Evolutionary conservation across 2,329 filamentous ascomycete genomes (phyloP), one percentile per base, ranked within the genome.

Genomic region (Colletotrichum euphorbiae): DNA sequence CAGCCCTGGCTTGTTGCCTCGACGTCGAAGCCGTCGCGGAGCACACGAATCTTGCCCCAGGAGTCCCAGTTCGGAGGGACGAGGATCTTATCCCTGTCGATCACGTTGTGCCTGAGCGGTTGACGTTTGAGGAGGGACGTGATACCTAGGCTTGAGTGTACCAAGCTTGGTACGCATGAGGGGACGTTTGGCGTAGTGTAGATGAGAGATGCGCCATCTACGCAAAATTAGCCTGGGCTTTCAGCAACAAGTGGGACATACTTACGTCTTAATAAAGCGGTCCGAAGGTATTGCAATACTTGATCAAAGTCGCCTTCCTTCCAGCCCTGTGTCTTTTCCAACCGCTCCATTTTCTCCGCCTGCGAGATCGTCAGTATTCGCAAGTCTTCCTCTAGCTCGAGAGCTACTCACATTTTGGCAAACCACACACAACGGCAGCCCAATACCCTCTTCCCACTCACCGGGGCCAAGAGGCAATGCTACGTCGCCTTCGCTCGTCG

Each of bases 1-100:
- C 96, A 99, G 56, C 90, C 92, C 67, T 90, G 87, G 73, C 93
- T 96, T 48, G 97, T 86, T 13, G 88, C 87, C 81, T 99, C 96
- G 21, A 97, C 93, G 72, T 98, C 93, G 74, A 98, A 98, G 0
- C 91, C 93, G 76, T 97, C 96, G 61, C 93, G 89, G 31, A 98
- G 84, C 50, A 98, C 93, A 46, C 95, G 88, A 69, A 99, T 98
- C 80, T 98, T 99, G 68, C 94, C 94, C 93, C 94, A 98, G 0
- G 94, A 98, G 79, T 99, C 96, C 96, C 96, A 99, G 78, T 98
- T 98, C 15, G 94, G 92, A 2, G 95, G 95, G 0, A 99, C 92
- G 5, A 98, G 85, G 62, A 99, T 94, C 84, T 97, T 97, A 78
- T 97, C 94, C 68, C 95, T 88, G 80, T 96, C 96, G 72, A 97